Evolutionary conservation across 2,329 filamentous ascomycete genomes (phyloP).

Genomic region (Immersiporthe knoxdaviesiana): DNA sequence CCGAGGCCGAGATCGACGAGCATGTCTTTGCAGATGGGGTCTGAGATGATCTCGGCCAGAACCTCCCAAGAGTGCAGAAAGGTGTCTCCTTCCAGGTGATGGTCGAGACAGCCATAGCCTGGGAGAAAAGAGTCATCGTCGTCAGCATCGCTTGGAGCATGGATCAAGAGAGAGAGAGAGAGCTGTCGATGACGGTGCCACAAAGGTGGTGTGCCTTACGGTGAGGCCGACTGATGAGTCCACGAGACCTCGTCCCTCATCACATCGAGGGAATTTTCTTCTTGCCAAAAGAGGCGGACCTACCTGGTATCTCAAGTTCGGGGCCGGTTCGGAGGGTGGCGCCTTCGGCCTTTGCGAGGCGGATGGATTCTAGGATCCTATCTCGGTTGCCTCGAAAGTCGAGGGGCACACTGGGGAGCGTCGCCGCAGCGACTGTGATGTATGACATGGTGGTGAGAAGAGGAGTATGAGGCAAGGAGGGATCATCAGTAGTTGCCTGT

Average conservation of each 20-base stretch:
- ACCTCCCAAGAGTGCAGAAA: constrained; percentile 33
- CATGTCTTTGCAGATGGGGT: constrained; percentile 32
- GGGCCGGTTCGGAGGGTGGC: constrained; percentile 66
- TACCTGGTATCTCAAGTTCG: constrained; percentile 45
- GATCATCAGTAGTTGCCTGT: neutral
- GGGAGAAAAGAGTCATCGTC: neutral
- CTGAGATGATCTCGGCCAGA: constrained; percentile 32
- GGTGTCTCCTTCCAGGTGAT: constrained; percentile 36
- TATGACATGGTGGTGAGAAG: constrained; percentile 34
- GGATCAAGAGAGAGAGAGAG: neutral
- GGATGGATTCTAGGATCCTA: constrained; percentile 67
- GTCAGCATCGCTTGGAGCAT: neutral
- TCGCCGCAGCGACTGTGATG: constrained; percentile 42
- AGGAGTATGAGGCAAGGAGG: neutral
- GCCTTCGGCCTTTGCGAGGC: constrained; percentile 59
- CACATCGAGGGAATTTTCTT: no score
- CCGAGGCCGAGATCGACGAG: constrained; percentile 32
- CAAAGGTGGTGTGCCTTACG: neutral
- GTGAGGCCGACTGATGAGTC: neutral
- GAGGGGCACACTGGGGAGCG: constrained; percentile 47
- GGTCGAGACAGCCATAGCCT: constrained; percentile 41
- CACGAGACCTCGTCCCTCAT: neutral
- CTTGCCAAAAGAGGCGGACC: neutral
- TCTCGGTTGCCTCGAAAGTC: constrained; percentile 67
- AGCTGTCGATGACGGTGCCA: neutral